Evolutionary conservation across 257 asterid genomes (phyloP).

Genomic region (Solanum chiquidenum): DNA sequence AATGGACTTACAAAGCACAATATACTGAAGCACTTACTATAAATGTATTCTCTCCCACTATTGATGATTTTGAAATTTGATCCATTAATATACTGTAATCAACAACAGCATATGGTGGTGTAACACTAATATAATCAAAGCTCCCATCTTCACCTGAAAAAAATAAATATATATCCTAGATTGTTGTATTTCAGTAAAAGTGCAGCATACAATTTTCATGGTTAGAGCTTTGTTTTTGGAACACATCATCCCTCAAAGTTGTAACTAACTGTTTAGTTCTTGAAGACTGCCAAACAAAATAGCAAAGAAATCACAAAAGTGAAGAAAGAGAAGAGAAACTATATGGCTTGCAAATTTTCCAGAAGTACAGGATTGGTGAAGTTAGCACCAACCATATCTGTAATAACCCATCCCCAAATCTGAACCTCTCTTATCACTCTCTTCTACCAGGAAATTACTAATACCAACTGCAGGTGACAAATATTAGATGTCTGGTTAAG

Average conservation of each 20-base stretch:
- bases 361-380: not conserved
- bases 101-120: conserved; percentile 89
- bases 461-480: not conserved
- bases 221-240: not conserved
- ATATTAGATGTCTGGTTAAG: not conserved
- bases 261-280: not conserved
- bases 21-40: conserved; percentile 37
- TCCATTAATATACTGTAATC: conserved; percentile 73
- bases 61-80: conserved; percentile 62
- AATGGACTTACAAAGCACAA: not conserved
- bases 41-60: conserved; percentile 76
- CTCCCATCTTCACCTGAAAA: conserved; percentile 47
- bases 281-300: not conserved
- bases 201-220: not conserved
- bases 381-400: not conserved
- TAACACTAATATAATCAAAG: conserved; percentile 82
- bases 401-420: not conserved
- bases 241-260: not conserved
- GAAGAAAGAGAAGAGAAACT: not conserved
- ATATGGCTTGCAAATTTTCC: not conserved
- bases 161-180: not conserved
- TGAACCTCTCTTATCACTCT: not conserved
- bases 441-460: not conserved
- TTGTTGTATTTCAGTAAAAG: not conserved
- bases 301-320: not conserved